A percentile compares a stretch with the other conserved stretches of the same genome.
Conservation (phyloP, 1,284 basidiomycete species). For the Somion occarium region DNA sequence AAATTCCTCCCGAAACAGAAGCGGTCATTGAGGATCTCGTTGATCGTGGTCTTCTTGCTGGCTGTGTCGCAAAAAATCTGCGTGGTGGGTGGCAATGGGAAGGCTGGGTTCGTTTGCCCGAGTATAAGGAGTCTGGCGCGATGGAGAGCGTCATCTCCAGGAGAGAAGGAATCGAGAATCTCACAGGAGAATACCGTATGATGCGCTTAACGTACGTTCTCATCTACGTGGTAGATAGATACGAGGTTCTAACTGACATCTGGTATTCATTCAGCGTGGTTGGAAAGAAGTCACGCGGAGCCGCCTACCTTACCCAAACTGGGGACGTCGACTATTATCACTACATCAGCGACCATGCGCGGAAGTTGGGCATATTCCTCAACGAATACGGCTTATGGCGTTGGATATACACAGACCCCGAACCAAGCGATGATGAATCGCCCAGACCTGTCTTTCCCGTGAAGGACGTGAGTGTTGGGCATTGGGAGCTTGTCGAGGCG, state of each 20-base stretch:
- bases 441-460: too few relatives aligned
- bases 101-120: conserved; percentile 44
- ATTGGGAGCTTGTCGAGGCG: too few relatives aligned
- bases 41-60: conserved; percentile 38
- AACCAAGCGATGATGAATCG: conserved; percentile 9
- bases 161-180: conserved; percentile 24
- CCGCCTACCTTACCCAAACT: conserved; percentile 46
- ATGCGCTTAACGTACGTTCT: conserved; percentile 39
- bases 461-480: too few relatives aligned
- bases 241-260: not conserved
- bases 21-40: conserved; percentile 23
- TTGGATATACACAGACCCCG: conserved; percentile 27
- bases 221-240: not conserved
- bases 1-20: not conserved
- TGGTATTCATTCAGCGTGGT: conserved; percentile 40
- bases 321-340: conserved; percentile 45
- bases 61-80: conserved; percentile 25
- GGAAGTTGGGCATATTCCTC: conserved; percentile 38
- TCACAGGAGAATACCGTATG: conserved; percentile 35
- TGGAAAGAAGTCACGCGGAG: conserved; percentile 42
- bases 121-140: conserved; percentile 15
- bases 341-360: conserved; percentile 37
- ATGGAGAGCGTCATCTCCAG: conserved; percentile 27
- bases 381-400: conserved; percentile 58
- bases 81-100: conserved; percentile 33